Percentiles rank a stretch among this genome's conserved stretches.
Conservation (phyloP, 345 rosid genomes). For the Hypericum perforatum region DNA sequence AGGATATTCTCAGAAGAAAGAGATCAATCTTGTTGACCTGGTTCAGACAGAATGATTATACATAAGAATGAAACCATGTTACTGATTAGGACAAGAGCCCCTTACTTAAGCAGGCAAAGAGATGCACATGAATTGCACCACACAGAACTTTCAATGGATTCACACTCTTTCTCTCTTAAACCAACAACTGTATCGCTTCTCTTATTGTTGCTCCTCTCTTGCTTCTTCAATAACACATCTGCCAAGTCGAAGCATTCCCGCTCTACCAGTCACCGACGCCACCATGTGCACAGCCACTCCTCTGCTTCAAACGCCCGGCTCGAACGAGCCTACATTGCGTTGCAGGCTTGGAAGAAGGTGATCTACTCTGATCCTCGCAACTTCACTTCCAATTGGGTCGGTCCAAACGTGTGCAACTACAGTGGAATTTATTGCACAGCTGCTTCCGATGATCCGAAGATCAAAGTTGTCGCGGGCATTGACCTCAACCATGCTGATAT, state of each 20-base stretch:
- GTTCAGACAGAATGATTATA: no score
- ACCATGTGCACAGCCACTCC: slow-evolving; percentile 24
- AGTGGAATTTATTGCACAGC: slow-evolving; percentile 51
- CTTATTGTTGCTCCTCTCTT: slow-evolving; percentile 20
- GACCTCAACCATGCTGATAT: slow-evolving; percentile 65
- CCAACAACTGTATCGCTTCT: slow-evolving; percentile 17
- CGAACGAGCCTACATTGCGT: slow-evolving; percentile 54
- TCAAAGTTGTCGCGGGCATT: slow-evolving; percentile 56
- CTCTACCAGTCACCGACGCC: slow-evolving; percentile 20
- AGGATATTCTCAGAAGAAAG: no score
- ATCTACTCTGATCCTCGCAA: slow-evolving; percentile 79
- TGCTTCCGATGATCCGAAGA: slow-evolving; percentile 34
- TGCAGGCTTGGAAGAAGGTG: slow-evolving; percentile 67
- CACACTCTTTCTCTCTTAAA: slow-evolving; percentile 10
- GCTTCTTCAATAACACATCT: slow-evolving; percentile 18
- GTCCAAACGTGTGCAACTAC: slow-evolving; percentile 65
- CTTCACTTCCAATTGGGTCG: slow-evolving; percentile 67
- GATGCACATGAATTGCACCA: not conserved
- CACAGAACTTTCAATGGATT: slow-evolving; percentile 29
- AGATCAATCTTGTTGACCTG: no score
- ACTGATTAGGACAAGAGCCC: no score
- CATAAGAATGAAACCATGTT: no score
- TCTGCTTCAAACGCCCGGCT: slow-evolving; percentile 37
- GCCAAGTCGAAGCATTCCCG: slow-evolving; percentile 32
- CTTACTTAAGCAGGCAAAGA: no score